Evolutionary conservation across 129 eudicot species (phyloP).

Genomic region (Ambrosia artemisiifolia): DNA sequence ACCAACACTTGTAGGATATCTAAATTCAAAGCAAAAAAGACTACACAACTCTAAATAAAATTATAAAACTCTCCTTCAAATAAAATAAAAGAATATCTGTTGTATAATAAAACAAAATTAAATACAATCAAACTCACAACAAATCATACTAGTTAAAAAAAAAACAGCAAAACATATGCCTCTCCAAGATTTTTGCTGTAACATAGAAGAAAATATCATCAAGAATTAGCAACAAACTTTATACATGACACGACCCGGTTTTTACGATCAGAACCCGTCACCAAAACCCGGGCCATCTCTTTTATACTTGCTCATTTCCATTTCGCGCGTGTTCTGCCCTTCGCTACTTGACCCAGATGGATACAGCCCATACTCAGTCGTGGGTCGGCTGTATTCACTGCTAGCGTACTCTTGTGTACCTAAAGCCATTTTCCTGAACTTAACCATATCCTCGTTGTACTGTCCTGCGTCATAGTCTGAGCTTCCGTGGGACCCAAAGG

Average conservation of each 20-base stretch:
- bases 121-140: constrained; percentile 42
- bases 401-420: constrained; percentile 73
- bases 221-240: constrained; percentile 29
- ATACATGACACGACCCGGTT: not conserved
- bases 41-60: not conserved
- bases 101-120: constrained; percentile 22
- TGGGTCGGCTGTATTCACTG: constrained; percentile 78
- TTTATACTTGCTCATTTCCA: constrained; percentile 69
- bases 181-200: constrained; percentile 25
- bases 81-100: constrained; percentile 28
- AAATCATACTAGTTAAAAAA: constrained; percentile 11
- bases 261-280: constrained; percentile 31
- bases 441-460: constrained; percentile 82
- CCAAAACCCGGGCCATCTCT: constrained; percentile 56
- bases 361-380: constrained; percentile 81
- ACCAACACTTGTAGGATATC: constrained; percentile 1
- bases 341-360: constrained; percentile 92
- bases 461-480: constrained; percentile 84
- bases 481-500: constrained; percentile 72
- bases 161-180: constrained; percentile 20
- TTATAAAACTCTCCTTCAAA: constrained; percentile 1
- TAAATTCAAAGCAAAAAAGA: not conserved
- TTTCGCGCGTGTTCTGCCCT: constrained; percentile 78
- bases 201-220: constrained; percentile 28
- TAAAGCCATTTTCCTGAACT: constrained; percentile 77